A percentile compares a stretch with the other conserved stretches of the same genome.
Evolutionary conservation across 2,329 filamentous ascomycete species (phyloP).

Genomic region (Zymoseptoria tritici): DNA sequence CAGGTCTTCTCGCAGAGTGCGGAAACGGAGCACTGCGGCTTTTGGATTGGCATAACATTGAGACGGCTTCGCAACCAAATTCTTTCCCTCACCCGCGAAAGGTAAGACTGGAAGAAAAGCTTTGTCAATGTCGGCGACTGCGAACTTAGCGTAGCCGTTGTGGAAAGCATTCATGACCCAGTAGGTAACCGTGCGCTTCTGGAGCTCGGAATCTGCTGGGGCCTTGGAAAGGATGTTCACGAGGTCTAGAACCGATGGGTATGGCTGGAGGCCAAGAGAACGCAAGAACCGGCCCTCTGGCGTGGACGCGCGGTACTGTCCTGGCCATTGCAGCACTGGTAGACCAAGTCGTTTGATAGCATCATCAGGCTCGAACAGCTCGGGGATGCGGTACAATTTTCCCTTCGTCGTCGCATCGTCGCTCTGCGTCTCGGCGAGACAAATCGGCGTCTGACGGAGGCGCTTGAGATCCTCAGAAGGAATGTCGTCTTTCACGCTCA

Average conservation of each 20-base stretch:
- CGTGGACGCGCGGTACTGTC: conserved; percentile 57
- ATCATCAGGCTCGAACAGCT: conserved; percentile 74
- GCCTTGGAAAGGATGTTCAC: conserved; percentile 67
- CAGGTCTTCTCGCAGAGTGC: conserved; percentile 68
- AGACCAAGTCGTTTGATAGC: conserved; percentile 61
- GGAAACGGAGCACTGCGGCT: conserved; percentile 71
- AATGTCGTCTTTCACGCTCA: conserved; percentile 84
- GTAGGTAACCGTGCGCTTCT: conserved; percentile 68
- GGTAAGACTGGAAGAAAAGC: conserved; percentile 66
- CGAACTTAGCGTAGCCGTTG: conserved; percentile 65
- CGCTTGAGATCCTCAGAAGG: conserved; percentile 72
- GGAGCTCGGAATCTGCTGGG: conserved; percentile 50
- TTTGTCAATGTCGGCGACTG: conserved; percentile 42
- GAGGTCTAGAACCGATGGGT: conserved; percentile 65
- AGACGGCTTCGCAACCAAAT: conserved; percentile 59
- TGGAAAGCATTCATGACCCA: conserved; percentile 72
- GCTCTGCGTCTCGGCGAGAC: conserved; percentile 60
- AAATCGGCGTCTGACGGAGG: conserved; percentile 70
- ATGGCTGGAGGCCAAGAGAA: conserved; percentile 63
- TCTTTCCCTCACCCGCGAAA: conserved; percentile 45
- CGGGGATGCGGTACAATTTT: conserved; percentile 60
- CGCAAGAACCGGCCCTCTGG: conserved; percentile 68
- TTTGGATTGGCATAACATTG: conserved; percentile 76
- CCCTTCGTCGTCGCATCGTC: conserved; percentile 30
- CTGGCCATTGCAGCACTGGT: conserved; percentile 77